phyloP scores from a whole-genome alignment of 169 alveolate species.

The Plasmodium yoelii region DNA sequence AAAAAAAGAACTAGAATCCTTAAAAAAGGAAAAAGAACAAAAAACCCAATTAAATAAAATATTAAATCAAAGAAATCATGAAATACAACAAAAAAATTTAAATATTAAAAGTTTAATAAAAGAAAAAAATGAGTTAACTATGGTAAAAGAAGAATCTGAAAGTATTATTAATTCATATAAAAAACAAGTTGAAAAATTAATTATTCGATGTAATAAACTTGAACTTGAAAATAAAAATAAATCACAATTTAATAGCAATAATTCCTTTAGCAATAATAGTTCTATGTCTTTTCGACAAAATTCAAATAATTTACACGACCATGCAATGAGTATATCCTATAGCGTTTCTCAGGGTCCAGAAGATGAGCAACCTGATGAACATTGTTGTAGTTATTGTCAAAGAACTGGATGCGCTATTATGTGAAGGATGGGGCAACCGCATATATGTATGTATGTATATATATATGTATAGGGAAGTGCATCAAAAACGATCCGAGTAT shows the following conservation, averaged over 20 bases:
- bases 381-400: conserved; percentile 56
- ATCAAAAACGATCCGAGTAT: no score
- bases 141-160: conserved; percentile 75
- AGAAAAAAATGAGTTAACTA: conserved; percentile 58
- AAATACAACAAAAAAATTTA: conserved; percentile 66
- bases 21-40: conserved; percentile 72
- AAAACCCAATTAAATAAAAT: conserved; percentile 66
- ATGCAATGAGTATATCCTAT: conserved; percentile 58
- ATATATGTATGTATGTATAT: neutral
- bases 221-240: conserved; percentile 59
- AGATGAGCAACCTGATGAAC: conserved; percentile 32
- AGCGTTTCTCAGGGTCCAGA: conserved; percentile 51
- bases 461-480: neutral
- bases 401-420: conserved; percentile 48
- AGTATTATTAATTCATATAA: conserved; percentile 61
- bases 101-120: conserved; percentile 56
- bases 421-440: neutral
- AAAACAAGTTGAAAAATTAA: conserved; percentile 72
- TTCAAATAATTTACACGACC: conserved; percentile 19
- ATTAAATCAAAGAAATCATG: conserved; percentile 61
- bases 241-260: conserved; percentile 17
- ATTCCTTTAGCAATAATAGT: conserved; percentile 40
- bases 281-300: conserved; percentile 23
- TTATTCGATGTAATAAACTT: conserved; percentile 60
- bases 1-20: conserved; percentile 40